Percentiles rank a stretch among this genome's conserved stretches.
phyloP scores from a whole-genome alignment of 805 yeast species.

The Wickerhamomyces canadensis region DNA sequence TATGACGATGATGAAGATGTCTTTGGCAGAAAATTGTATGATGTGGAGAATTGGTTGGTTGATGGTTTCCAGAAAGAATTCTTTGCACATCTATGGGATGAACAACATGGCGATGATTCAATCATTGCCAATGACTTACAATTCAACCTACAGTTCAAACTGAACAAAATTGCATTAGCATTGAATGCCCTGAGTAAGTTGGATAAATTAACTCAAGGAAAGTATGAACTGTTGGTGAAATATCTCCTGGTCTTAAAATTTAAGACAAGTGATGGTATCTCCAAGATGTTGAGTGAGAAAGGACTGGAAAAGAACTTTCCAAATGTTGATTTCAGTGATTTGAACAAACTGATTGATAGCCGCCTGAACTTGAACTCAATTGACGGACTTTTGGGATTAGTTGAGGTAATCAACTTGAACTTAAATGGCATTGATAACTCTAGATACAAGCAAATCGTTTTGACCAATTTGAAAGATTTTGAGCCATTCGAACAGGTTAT shows the following conservation, averaged over 20 bases:
- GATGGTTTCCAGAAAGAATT: slow-evolving; percentile 37
- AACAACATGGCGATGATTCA: slow-evolving; percentile 40
- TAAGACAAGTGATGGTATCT: slow-evolving; percentile 16
- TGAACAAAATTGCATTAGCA: slow-evolving; percentile 21
- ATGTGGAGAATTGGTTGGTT: slow-evolving; percentile 35
- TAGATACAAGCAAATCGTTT: slow-evolving; percentile 9
- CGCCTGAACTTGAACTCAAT: slow-evolving; percentile 8
- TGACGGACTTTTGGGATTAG: slow-evolving; percentile 13
- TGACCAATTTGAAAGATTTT: slow-evolving; percentile 6
- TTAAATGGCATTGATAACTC: slow-evolving; percentile 15
- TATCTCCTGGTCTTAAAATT: slow-evolving; percentile 18
- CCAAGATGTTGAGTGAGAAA: slow-evolving; percentile 20
- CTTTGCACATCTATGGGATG: slow-evolving; percentile 26
- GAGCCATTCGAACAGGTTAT: slow-evolving; percentile 19
- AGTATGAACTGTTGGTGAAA: slow-evolving; percentile 14
- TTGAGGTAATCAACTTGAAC: slow-evolving; percentile 12
- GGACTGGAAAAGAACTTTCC: slow-evolving; percentile 21
- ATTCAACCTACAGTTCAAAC: slow-evolving; percentile 17
- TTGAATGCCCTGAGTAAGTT: slow-evolving; percentile 17
- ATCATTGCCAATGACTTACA: slow-evolving; percentile 20
- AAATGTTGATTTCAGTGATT: slow-evolving; percentile 11
- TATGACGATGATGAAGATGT: slow-evolving; percentile 50
- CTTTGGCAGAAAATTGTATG: slow-evolving; percentile 43
- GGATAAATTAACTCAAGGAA: slow-evolving; percentile 15
- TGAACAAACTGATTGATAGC: slow-evolving; percentile 9